Base-by-base conservation (phyloP, 208 protist species). In the Leishmania tropica region DNA sequence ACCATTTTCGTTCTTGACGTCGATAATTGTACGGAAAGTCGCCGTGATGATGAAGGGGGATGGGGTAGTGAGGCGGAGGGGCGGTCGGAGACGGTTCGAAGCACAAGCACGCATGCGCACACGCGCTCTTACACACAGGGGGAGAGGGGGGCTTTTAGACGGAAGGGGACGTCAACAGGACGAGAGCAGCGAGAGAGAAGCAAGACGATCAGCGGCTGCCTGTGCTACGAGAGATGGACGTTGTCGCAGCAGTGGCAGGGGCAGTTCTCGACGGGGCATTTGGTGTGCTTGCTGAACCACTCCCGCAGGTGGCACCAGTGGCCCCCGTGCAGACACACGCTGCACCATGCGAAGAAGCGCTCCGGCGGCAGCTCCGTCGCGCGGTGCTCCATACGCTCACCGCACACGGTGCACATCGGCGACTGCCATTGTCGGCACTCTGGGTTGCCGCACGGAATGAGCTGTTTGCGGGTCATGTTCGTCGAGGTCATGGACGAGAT, bases 241-340 rank as follows among this genome's bases (percentile, higher is more conserved):
- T 60, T 81, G 24, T 90, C 83, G 75, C 81, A 90, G 75, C 95
- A 98, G 58, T 84, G 84, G 67, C 95, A 98, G 1, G 79, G 82
- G 65, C 95, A 98, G 58, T 92, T 91, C 82, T 97, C 93, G 13
- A 96, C 94, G 15, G 95, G 87, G 83, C 95, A 98, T 73, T 91
- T 90, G 1, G 76, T 78, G 81, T 98, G 94, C 82, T 96, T 96
- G 28, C 81, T 76, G 80, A 97, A 97, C 95, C 95, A 98, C 76
- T 94, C 92, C 2, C 86, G 84, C 62, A 97, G 48, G 83, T 98
- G 94, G 51, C 81, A 84, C 83, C 80, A 94, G 79, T 98, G 95
- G 5, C 95, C 95, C 4, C 95, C 95, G 67, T 98, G 95, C 40
- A 97, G 86, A 81, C 95, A 98, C 56, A 93, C 87, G 19, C 91